phyloP scores from a whole-genome alignment of 2,329 filamentous ascomycete species.

The Trichoderma lentiforme region DNA sequence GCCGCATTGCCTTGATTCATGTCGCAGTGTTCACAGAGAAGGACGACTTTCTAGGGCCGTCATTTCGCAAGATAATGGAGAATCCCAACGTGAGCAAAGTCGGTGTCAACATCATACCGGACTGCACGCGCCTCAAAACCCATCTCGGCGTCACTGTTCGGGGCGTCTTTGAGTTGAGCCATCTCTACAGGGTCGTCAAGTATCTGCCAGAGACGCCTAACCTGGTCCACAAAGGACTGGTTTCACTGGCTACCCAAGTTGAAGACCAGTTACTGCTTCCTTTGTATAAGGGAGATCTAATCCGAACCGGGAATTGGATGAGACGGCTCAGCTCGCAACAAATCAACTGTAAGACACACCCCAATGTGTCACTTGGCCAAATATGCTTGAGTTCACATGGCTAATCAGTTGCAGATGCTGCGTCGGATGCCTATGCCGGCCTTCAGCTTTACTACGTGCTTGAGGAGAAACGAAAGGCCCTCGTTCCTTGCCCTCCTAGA shows the following conservation, averaged over 20 bases:
- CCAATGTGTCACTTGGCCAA: neutral
- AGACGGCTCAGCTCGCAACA: constrained; percentile 59
- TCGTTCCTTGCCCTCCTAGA: constrained; percentile 68
- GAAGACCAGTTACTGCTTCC: constrained; percentile 69
- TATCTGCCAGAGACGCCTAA: constrained; percentile 51
- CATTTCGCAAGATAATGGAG: constrained; percentile 69
- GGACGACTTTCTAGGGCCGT: constrained; percentile 63
- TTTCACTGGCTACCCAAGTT: constrained; percentile 67
- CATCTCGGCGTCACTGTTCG: constrained; percentile 61
- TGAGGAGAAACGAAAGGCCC: constrained; percentile 61
- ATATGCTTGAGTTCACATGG: neutral
- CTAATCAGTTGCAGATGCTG: constrained; percentile 55
- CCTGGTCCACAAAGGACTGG: constrained; percentile 62
- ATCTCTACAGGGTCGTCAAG: constrained; percentile 75
- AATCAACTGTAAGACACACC: constrained; percentile 57
- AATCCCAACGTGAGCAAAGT: constrained; percentile 66
- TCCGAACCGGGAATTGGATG: constrained; percentile 75
- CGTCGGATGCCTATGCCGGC: constrained; percentile 79
- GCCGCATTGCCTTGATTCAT: constrained; percentile 78
- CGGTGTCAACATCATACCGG: constrained; percentile 72
- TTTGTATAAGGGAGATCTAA: constrained; percentile 66
- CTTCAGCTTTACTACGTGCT: constrained; percentile 69
- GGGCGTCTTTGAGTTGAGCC: constrained; percentile 76
- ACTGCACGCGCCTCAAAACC: constrained; percentile 65
- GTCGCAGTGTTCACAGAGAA: constrained; percentile 58